Evolutionary conservation across 345 rosid genomes (phyloP).

Genomic region (Ceriops tagal): DNA sequence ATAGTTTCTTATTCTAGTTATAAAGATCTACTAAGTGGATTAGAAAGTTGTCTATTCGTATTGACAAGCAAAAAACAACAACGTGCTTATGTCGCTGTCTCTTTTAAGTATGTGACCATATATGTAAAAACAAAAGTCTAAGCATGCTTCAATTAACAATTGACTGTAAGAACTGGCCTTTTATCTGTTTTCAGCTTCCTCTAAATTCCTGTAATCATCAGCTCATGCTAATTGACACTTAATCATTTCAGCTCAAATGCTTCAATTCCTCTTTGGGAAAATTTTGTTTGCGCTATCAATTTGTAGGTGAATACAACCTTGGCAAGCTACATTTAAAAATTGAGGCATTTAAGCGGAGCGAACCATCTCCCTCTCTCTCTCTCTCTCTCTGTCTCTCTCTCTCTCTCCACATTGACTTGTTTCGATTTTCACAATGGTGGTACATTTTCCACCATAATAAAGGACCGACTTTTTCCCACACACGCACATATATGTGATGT

Average conservation of each 20-base stretch:
- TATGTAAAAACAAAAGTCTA: neutral
- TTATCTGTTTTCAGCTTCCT: neutral
- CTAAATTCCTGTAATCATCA: conserved; percentile 8
- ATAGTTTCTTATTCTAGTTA: conserved; percentile 27
- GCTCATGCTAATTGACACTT: neutral
- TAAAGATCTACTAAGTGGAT: conserved; percentile 9
- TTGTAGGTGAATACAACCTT: neutral
- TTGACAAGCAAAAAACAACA: neutral
- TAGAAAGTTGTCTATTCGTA: neutral
- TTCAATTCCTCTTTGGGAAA: neutral
- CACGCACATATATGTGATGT: too few relatives aligned
- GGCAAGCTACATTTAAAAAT: neutral
- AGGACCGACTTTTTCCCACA: conserved; percentile 2
- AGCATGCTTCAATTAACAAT: conserved; percentile 2
- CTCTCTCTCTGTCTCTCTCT: neutral
- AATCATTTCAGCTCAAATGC: neutral
- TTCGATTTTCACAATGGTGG: conserved; percentile 3
- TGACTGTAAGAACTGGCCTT: neutral
- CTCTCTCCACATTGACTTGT: conserved; percentile 26
- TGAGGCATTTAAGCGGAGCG: neutral
- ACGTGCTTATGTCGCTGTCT: neutral
- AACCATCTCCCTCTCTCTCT: neutral
- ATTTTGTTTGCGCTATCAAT: neutral
- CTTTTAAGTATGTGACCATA: neutral
- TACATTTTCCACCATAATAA: conserved; percentile 15